phyloP scores from a whole-genome alignment of 2,329 filamentous ascomycete genomes.

The Diaporthe ampelina region DNA sequence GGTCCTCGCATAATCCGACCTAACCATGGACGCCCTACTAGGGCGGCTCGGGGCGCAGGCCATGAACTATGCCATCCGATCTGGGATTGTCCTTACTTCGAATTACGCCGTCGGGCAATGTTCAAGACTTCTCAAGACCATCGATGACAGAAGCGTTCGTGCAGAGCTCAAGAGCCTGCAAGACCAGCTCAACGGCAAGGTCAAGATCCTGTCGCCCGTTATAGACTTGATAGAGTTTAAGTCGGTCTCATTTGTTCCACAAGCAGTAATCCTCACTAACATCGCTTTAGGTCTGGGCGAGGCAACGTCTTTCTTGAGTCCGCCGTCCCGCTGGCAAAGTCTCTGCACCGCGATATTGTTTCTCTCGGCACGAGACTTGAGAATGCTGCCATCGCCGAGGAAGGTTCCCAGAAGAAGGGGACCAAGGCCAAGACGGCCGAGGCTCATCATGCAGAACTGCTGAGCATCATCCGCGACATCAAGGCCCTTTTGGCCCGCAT shows the following conservation, averaged over 20 bases:
- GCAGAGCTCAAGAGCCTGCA: slow-evolving; percentile 79
- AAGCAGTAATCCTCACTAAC: slow-evolving; percentile 40
- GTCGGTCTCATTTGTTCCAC: slow-evolving; percentile 58
- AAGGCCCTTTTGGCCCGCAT: slow-evolving; percentile 82
- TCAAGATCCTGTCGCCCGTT: slow-evolving; percentile 90
- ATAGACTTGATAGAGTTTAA: slow-evolving; percentile 95
- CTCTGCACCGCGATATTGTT: slow-evolving; percentile 86
- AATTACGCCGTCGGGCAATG: slow-evolving; percentile 88
- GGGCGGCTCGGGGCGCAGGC: slow-evolving; percentile 74
- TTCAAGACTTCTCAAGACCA: slow-evolving; percentile 80
- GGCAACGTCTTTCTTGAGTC: slow-evolving; percentile 80
- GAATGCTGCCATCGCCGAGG: slow-evolving; percentile 75
- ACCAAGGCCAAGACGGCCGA: slow-evolving; percentile 64
- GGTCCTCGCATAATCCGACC: slow-evolving; percentile 25
- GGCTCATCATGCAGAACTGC: slow-evolving; percentile 74
- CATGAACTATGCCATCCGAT: slow-evolving; percentile 92
- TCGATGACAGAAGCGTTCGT: slow-evolving; percentile 78
- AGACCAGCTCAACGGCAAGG: slow-evolving; percentile 84
- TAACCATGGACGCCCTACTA: slow-evolving; percentile 78
- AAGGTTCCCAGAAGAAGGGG: slow-evolving; percentile 61
- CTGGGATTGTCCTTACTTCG: slow-evolving; percentile 87
- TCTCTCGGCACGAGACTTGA: slow-evolving; percentile 82
- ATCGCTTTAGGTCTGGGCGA: slow-evolving; percentile 60
- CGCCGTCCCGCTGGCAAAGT: slow-evolving; percentile 85
- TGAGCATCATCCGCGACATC: slow-evolving; percentile 80